Conservation (phyloP, 768 basidiomycete genomes). For the Mycena pura region DNA sequence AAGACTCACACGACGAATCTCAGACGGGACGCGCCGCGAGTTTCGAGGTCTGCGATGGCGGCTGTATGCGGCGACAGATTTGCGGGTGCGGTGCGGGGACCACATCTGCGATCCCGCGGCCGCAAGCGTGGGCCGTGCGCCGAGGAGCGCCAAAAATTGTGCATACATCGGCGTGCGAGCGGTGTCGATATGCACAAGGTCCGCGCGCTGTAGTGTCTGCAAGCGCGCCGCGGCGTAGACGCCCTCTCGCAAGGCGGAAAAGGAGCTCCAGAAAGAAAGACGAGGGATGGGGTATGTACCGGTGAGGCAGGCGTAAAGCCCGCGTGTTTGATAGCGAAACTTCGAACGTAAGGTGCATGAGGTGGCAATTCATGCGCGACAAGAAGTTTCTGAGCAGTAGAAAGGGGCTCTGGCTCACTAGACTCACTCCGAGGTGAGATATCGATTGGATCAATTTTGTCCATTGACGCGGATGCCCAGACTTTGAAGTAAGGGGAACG, state of each 20-base stretch:
- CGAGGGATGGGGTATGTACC: background rate
- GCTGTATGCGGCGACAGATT: background rate
- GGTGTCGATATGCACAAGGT: background rate
- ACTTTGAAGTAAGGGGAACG: background rate
- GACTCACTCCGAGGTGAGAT: background rate
- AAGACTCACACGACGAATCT: background rate
- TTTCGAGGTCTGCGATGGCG: background rate
- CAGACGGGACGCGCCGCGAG: background rate
- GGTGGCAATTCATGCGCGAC: background rate
- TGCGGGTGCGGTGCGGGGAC: background rate
- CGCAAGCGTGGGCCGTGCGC: background rate
- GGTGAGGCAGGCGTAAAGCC: background rate
- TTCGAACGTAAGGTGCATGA: background rate
- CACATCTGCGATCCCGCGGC: background rate
- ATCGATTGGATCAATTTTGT: conserved; percentile 7
- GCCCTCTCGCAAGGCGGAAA: too few species aligned
- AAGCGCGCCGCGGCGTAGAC: background rate
- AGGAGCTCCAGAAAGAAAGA: background rate
- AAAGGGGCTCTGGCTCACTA: background rate
- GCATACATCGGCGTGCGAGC: background rate
- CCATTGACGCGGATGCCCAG: background rate
- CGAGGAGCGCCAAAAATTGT: background rate
- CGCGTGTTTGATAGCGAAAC: background rate
- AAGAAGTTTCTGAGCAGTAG: background rate
- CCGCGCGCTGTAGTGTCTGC: background rate